phyloP scores from a whole-genome alignment of 331 rosid species.

The Stylosanthes scabra region DNA sequence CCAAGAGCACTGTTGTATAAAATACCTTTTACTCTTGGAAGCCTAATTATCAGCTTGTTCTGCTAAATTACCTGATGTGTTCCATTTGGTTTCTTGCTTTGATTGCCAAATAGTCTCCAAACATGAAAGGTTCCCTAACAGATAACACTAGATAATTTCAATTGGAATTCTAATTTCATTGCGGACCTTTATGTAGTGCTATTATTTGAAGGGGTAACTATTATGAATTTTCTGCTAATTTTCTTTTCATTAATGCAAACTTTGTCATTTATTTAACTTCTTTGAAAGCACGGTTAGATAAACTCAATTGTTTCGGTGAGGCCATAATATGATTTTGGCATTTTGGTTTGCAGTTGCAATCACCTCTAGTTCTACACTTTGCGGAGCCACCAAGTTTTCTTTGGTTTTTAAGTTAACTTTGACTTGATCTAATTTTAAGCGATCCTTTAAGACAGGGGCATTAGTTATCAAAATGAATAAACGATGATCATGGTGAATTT shows the following conservation, averaged over 20 bases:
- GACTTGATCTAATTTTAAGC: not conserved
- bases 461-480: too few relatives aligned
- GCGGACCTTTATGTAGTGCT: too few relatives aligned
- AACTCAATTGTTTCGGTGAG: not conserved
- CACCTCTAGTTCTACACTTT: not conserved
- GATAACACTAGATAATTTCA: not conserved
- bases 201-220: not conserved
- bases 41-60: conserved; percentile 7
- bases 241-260: too few relatives aligned
- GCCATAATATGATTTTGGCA: not conserved
- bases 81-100: too few relatives aligned
- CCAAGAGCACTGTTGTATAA: conserved; percentile 31
- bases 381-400: not conserved
- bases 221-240: not conserved
- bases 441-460: not conserved
- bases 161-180: not conserved
- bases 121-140: not conserved
- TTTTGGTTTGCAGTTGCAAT: conserved; percentile 2
- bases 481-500: too few relatives aligned
- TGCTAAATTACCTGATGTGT: too few relatives aligned
- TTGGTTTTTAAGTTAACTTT: not conserved
- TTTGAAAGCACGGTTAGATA: too few relatives aligned
- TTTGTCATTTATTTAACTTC: too few relatives aligned
- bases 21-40: conserved; percentile 5
- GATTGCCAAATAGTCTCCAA: not conserved